Base-by-base conservation (phyloP, 1,139 yeast species). In the Kodamaea fungicola region DNA sequence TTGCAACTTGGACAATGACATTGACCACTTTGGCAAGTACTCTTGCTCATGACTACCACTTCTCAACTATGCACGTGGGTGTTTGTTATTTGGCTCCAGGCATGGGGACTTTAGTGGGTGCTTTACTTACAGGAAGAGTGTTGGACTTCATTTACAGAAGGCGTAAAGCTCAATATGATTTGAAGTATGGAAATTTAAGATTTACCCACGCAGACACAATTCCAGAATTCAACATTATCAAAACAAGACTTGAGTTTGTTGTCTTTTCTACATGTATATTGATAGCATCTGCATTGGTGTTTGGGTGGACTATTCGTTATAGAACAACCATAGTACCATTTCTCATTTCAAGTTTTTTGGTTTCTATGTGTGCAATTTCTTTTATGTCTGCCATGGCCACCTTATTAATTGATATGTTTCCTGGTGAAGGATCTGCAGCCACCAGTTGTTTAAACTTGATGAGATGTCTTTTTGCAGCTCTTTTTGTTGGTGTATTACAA, bases 261-360 rank as follows among this genome's bases (percentile, higher is more conserved):
- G 41, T 45, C 8, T 38, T 53, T n/a, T 59, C 65, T n/a, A 41
- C 67, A 32, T 5, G 54, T 28, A 22, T 69, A 2, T 53, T 67
- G 12, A 49, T 69, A 7, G 49, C 55, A 3, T 83, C 74, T 58
- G 52, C 67, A 16, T 47, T 69, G n/a, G 50, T 55, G 3, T 85
- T 75, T 61, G 95, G 92, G 1, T 86, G 95, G 95, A 73, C 85
- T 35, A 48, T 85, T 4, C 64, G 75, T 31, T 52, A 67, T 21
- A 55, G 65, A 8, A 74, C 71, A 0, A 68, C 68, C 31, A 59
- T 81, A 27, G 75, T 81, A 0, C 76, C 76, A 0, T 76, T 86
- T 2, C 54, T 85, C 7, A 62, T 84, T 2, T 66, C 74, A 35
- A 65, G 80, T 7, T 80, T 76, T 34, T 46, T 77, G 28, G 66